Percentiles rank a stretch among this genome's conserved stretches.
phyloP scores from a whole-genome alignment of 192 early-diverging fungal genomes.

The Backusella macrospora region DNA sequence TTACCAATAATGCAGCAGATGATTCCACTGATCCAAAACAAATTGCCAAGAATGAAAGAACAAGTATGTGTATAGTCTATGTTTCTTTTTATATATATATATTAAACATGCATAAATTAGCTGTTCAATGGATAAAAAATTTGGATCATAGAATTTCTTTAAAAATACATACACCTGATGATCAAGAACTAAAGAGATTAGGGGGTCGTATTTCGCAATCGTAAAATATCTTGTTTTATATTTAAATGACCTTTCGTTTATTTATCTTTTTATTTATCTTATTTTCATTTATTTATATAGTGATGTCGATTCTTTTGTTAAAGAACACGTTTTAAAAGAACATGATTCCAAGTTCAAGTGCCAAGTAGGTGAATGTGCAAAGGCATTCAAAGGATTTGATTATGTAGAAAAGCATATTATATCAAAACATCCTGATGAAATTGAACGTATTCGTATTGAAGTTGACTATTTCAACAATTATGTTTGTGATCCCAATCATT shows the following conservation, averaged over 20 bases:
- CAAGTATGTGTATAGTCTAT: background rate
- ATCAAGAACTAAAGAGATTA: conserved; percentile 48
- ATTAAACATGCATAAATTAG: conserved; percentile 30
- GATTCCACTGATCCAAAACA: conserved; percentile 8
- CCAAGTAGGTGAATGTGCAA: conserved; percentile 71
- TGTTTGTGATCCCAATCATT: conserved; percentile 84
- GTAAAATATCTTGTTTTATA: conserved; percentile 31
- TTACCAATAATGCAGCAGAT: conserved; percentile 25
- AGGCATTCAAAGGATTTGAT: conserved; percentile 92
- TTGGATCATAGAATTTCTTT: conserved; percentile 57
- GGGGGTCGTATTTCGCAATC: conserved; percentile 53
- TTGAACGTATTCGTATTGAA: conserved; percentile 66
- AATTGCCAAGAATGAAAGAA: background rate
- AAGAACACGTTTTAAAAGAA: conserved; percentile 60
- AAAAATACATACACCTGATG: conserved; percentile 45
- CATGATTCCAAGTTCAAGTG: conserved; percentile 90
- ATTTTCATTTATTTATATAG: conserved; percentile 13
- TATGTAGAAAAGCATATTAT: conserved; percentile 95
- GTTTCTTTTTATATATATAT: background rate
- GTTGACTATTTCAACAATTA: conserved; percentile 86
- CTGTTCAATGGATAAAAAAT: conserved; percentile 55
- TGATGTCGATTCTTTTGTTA: conserved; percentile 58
- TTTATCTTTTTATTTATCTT: background rate
- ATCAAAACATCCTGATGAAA: conserved; percentile 82
- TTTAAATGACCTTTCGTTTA: background rate